Conservation (phyloP, 1,284 basidiomycete species). For the Pseudozyma tsukubaensis region DNA sequence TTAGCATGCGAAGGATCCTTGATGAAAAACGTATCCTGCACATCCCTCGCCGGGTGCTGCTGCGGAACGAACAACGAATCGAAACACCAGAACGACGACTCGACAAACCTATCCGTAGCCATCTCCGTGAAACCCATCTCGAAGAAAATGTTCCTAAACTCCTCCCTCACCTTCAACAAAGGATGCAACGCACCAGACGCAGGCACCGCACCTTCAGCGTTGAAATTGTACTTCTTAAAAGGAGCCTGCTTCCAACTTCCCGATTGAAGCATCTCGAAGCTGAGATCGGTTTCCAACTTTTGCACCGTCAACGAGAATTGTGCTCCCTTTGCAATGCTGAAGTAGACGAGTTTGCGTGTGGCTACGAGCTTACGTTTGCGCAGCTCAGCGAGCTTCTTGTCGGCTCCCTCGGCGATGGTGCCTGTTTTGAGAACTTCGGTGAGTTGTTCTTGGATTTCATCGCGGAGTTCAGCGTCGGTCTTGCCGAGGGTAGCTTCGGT, state of each 20-base stretch:
- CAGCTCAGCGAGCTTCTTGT: constrained; percentile 71
- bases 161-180: constrained; percentile 95
- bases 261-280: constrained; percentile 90
- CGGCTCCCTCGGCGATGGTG: constrained; percentile 73
- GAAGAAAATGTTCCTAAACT: constrained; percentile 97
- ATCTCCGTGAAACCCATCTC: constrained; percentile 99
- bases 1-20: constrained; percentile 88
- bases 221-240: constrained; percentile 99
- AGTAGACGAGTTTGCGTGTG: constrained; percentile 86
- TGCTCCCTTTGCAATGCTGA: constrained; percentile 85
- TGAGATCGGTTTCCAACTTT: constrained; percentile 97
- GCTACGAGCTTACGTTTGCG: constrained; percentile 86
- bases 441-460: constrained; percentile 76
- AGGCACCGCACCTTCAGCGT: constrained; percentile 90
- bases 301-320: constrained; percentile 92
- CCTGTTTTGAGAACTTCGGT: constrained; percentile 80
- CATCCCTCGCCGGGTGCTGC: constrained; percentile 96
- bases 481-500: constrained; percentile 68
- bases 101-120: constrained; percentile 97
- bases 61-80: constrained; percentile 98
- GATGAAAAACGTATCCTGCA: constrained; percentile 99
- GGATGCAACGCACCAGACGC: constrained; percentile 93
- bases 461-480: constrained; percentile 40
- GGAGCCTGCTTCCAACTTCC: constrained; percentile 63
- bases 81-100: constrained; percentile 99